Base-by-base conservation (phyloP, 768 basidiomycete species). In the Hygrophorus russula region DNA sequence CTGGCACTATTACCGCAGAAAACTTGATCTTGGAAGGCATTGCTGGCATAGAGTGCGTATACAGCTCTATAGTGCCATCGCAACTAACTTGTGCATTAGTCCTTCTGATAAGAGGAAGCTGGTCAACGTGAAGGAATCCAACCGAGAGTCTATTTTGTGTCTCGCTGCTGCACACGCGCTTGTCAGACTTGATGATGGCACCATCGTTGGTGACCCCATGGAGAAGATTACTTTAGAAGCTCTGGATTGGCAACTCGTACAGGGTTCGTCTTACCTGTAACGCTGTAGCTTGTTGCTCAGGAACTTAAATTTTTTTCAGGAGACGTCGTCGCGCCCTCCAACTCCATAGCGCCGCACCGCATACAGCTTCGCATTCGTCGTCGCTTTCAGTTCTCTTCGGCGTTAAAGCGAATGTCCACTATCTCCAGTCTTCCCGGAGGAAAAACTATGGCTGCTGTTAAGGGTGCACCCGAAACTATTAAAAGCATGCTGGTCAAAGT, bases 401-500 rank as follows among this genome's bases (percentile, higher is more conserved):
- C 92, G 0, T 71, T 99, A 38, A 99, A 99, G 64, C 78, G 96
- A 50, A 99, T 99, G 96, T 90, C 89, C 2, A 97, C 93, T 1
- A 67, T 99, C 5, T 76, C 77, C 1, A 66, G 74, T 31, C 70
- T 83, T 4, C 77, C 75, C 9, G 72, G 73, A 1, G 77, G 78
- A 12, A 74, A 69, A 45, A 67, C 73, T 3, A 51, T 88, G 6
- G 74, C 73, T 3, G 73, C 92, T 1, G 91, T 96, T 44, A 99
- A 98, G 63, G 96, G 96, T 39, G 96, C 96, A 0, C 96, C 96
- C 0, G 96, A 99, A 63, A 97, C 93, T 2, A 86, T 99, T 59
- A 92, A 87, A 59, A 62, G 62, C 13, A 97, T 98, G 91, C 75
- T 93, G 39, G 65, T 61, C 9, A 46, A 53, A 2, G 73, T 94